Percentiles rank a stretch among this genome's conserved stretches.
Conservation (phyloP, 1,284 basidiomycete species). For the Garcileccinum viscosum region DNA sequence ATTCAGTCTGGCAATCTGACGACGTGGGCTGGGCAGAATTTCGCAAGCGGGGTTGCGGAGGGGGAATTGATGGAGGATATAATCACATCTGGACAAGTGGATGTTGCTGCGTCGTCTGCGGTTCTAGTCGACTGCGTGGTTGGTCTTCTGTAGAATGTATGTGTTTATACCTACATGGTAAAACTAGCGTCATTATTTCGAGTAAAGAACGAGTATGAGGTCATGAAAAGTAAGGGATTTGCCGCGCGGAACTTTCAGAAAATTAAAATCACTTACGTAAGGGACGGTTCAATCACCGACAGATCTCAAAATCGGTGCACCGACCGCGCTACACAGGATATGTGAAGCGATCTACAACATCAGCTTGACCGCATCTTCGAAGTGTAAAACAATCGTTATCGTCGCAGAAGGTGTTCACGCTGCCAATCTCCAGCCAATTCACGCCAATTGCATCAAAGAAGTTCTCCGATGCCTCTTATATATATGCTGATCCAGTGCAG, state of each 20-base stretch:
- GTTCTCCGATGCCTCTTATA: slow-evolving; percentile 84
- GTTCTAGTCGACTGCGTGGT: slow-evolving; percentile 39
- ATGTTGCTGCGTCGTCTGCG: slow-evolving; percentile 52
- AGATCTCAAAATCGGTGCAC: slow-evolving; percentile 96
- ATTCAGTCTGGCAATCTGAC: slow-evolving; percentile 48
- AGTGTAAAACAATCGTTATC: slow-evolving; percentile 98
- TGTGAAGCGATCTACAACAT: slow-evolving; percentile 99
- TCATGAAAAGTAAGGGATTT: too few relatives aligned
- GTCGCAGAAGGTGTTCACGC: slow-evolving; percentile 97
- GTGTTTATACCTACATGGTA: not conserved
- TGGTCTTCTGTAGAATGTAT: not conserved
- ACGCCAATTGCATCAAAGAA: slow-evolving; percentile 88
- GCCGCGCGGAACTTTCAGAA: too few relatives aligned
- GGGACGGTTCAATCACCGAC: too few relatives aligned
- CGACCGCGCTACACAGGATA: slow-evolving; percentile 94
- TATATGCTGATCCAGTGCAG: slow-evolving; percentile 45
- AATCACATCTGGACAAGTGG: slow-evolving; percentile 41
- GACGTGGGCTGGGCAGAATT: slow-evolving; percentile 57
- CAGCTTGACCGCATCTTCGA: slow-evolving; percentile 94
- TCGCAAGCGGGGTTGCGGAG: slow-evolving; percentile 45
- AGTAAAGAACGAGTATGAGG: too few relatives aligned
- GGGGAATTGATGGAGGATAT: slow-evolving; percentile 48
- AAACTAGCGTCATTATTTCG: too few relatives aligned
- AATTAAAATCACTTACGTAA: too few relatives aligned
- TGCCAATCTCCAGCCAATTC: slow-evolving; percentile 87